Evolutionary conservation across 768 basidiomycete species (phyloP).

Genomic region (Ramaria sp.): DNA sequence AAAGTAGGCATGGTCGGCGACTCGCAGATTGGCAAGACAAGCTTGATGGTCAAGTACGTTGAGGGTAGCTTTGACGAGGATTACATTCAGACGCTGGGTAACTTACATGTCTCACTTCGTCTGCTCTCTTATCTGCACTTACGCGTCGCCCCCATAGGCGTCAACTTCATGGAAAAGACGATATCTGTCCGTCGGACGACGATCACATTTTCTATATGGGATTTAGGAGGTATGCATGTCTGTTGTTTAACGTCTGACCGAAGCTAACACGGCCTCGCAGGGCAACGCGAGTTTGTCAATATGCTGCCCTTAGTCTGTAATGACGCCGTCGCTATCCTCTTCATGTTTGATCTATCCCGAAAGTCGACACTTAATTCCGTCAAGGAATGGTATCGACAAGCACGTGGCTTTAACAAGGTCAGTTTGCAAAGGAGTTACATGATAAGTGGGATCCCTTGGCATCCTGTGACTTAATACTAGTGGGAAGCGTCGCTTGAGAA

Average conservation of each 20-base stretch:
- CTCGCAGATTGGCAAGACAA: slow-evolving; percentile 98
- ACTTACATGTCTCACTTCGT: slow-evolving; percentile 18
- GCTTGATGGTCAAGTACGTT: slow-evolving; percentile 99
- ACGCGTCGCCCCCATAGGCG: slow-evolving; percentile 39
- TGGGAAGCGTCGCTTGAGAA: too few species aligned
- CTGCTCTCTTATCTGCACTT: not conserved
- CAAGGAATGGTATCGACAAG: slow-evolving; percentile 99
- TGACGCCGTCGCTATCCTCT: slow-evolving; percentile 97
- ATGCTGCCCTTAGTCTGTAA: slow-evolving; percentile 98
- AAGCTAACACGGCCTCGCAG: slow-evolving; percentile 2
- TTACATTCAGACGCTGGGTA: slow-evolving; percentile 98
- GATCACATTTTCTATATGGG: slow-evolving; percentile 99
- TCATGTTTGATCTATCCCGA: slow-evolving; percentile 99
- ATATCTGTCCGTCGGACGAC: slow-evolving; percentile 97
- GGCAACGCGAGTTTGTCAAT: slow-evolving; percentile 97
- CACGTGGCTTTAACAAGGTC: slow-evolving; percentile 98
- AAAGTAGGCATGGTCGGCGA: slow-evolving; percentile 99
- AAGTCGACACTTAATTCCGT: slow-evolving; percentile 97
- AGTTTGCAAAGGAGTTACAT: slow-evolving; percentile 13
- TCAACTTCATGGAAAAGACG: slow-evolving; percentile 99
- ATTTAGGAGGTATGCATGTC: slow-evolving; percentile 52
- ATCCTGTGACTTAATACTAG: too few species aligned
- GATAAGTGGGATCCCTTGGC: too few species aligned
- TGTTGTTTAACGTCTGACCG: not conserved
- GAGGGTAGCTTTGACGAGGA: slow-evolving; percentile 99